Percentiles rank a stretch among this genome's conserved stretches.
phyloP scores from a whole-genome alignment of 257 asterid species.

The Cynanchum wilfordii region DNA sequence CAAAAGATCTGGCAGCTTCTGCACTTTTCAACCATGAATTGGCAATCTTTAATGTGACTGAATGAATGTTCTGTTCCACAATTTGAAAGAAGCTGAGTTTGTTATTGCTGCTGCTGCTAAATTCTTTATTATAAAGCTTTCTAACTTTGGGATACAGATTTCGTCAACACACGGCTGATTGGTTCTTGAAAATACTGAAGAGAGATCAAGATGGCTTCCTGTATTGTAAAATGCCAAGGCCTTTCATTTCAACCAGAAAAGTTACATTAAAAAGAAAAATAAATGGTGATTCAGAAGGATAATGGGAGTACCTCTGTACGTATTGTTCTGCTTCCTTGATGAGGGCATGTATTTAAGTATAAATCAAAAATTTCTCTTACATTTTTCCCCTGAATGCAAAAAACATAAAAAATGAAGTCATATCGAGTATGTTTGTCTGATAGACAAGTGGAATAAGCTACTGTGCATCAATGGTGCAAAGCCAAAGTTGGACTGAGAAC shows the following conservation, averaged over 20 bases:
- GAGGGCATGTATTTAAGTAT: slow-evolving; percentile 81
- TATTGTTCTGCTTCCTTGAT: slow-evolving; percentile 96
- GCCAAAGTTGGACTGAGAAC: not conserved
- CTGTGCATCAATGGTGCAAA: not conserved
- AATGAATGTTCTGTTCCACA: not conserved
- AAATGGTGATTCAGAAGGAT: not conserved
- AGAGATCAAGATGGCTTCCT: slow-evolving; percentile 88
- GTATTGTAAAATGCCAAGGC: slow-evolving; percentile 3
- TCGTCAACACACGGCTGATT: slow-evolving; percentile 36
- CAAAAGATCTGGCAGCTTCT: not conserved
- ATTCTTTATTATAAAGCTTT: not conserved
- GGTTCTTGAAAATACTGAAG: slow-evolving; percentile 96
- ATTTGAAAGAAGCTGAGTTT: not conserved
- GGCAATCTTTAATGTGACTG: not conserved
- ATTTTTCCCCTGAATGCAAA: slow-evolving; percentile 52
- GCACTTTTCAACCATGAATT: not conserved
- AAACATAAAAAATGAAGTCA: not conserved
- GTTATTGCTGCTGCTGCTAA: not conserved
- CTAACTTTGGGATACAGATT: slow-evolving; percentile 4
- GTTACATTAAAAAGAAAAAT: not conserved
- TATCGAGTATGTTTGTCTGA: not conserved
- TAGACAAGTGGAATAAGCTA: not conserved
- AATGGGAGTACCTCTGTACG: slow-evolving; percentile 63
- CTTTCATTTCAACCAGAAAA: not conserved
- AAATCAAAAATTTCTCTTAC: slow-evolving; percentile 57